Evolutionary conservation across 495 filamentous ascomycete species (phyloP), one percentile per base, ranked within the genome.

Genomic region (Aspergillus ellipticus): DNA sequence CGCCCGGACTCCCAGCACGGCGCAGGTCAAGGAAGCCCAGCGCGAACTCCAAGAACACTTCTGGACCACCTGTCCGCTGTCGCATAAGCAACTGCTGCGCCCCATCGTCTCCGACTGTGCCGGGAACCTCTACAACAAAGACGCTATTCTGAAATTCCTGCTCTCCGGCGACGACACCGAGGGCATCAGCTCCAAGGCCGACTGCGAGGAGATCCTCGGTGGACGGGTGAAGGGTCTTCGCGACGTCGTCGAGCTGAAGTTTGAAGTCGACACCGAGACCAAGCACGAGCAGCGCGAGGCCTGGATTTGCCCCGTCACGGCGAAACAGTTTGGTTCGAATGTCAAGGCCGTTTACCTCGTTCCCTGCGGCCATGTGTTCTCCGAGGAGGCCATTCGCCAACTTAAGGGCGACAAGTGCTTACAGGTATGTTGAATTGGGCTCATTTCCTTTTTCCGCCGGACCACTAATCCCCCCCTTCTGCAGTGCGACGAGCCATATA

Each of bases 331-430:
- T 46, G 95, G 95, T 2, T 82, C 92, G 0, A 81, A 78, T 10
- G 85, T 87, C 15, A 92, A 85, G 72, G 77, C 89, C 9, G 90
- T 96, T 16, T 98, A 97, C 68, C 64, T 98, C 6, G 90, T 97
- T 15, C 94, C 94, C 0, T 98, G 94, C 64, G 94, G 94, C 1
- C 95, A 97, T 80, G 95, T 89, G 1, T 97, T 97, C 69, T 84
- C 89, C 2, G 90, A 93, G 58, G 83, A 83, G 48, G 89, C 89
- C 8, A 82, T 97, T 49, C 88, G 86, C 56, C 90, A 96, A 68
- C 80, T 97, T 4, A 76, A 79, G 47, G 82, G 74, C 0, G 76
- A 85, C 51, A 79, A 70, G 53, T 89, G 86, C 61, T 64, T 88
- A 53, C 77, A 81, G 73, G 83, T 86, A 54, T 58, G 78, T 55